Evolutionary conservation across 164 flowering plant species (phyloP), one percentile per base, ranked within the genome.

Genomic region (Litsea cubeba): DNA sequence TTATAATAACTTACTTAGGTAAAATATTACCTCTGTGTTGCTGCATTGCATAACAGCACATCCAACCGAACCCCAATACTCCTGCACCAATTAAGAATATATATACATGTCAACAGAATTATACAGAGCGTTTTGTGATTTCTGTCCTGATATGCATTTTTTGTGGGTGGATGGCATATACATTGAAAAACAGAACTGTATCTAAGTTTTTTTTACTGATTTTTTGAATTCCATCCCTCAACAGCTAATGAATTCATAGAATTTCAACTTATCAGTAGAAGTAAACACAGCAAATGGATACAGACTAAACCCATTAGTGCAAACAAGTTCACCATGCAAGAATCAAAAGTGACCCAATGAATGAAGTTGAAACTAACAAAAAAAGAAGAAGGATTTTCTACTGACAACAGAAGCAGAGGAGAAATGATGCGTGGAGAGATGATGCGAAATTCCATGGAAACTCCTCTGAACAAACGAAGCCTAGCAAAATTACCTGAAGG

Each of bases 31-130:
- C 99, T 95, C 99, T 20, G 99, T 93, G 84, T 95, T 95, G 88
- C 99, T 95, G 76, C 97, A 91, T 81, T 95, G 99, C 99, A 95
- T 95, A 68, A 95, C 76, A 23, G 97, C 88, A 78, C 99, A 95
- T 81, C 99, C 99, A 79, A 91, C 97, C 0, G 98, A 95, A 76
- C 97, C 98, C 99, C 98, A 95, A 78, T 95, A 93, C 79, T 93
- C 96, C 99, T 93, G 76, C 50, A 68, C 20, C 11, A 35, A 26
- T 28, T 12, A 22, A 63, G 46, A 46, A 22, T 50, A 30, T 5
- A 35, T 3, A 35, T 20, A 12, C n/a, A 75, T 20, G 40, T 6
- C 18, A 50, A 23, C 58, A 60, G 1, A 70, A 49, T 30, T 1
- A 63, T 64, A 62, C 12, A 17, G 1, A 12, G 60, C 46, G 20